These are phyloP conservation scores for Albizia julibrissin DNA, from an alignment of 306 rosid genomes.

Conservation along the genomic window DNA sequence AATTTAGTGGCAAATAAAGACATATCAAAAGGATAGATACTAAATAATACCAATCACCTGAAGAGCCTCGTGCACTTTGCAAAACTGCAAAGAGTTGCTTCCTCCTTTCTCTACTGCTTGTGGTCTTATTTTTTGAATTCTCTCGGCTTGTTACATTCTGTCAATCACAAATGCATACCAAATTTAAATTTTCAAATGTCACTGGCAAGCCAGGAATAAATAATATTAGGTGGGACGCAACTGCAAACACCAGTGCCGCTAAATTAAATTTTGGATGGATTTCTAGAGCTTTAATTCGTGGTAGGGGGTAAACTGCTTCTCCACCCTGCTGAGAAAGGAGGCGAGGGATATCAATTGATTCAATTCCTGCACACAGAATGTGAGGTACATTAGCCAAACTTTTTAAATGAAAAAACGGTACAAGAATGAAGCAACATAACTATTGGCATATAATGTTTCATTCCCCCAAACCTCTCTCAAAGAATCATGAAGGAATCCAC, in stretches of 20 bases:
- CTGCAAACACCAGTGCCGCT: conserved; percentile 87
- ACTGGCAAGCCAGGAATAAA: conserved; percentile 10
- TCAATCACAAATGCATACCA: conserved; percentile 28
- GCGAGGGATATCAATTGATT: conserved; percentile 90
- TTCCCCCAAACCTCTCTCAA: not conserved
- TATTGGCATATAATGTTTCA: conserved; percentile 22
- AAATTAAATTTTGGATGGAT: conserved; percentile 91
- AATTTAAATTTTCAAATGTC: conserved; percentile 32
- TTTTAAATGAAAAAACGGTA: conserved; percentile 12
- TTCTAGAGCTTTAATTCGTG: conserved; percentile 77
- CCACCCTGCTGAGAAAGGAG: conserved; percentile 99
- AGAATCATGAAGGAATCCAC: conserved; percentile 12
- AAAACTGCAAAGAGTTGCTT: conserved; percentile 94
- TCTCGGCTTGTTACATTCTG: conserved; percentile 76
- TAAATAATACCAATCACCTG: conserved; percentile 60
- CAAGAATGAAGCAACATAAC: conserved; percentile 22
- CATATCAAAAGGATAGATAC: conserved; percentile 17
- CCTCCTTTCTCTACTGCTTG: conserved; percentile 81
- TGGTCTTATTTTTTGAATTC: conserved; percentile 66
- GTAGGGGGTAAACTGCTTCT: conserved; percentile 93
- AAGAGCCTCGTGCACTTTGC: conserved; percentile 96
- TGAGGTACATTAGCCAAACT: conserved; percentile 35
- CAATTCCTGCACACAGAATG: conserved; percentile 72
- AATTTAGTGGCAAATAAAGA: not conserved
- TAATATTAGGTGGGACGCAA: conserved; percentile 49